Evolutionary conservation across 148 eudicot species (phyloP).

Genomic region (Cornus suecica): DNA sequence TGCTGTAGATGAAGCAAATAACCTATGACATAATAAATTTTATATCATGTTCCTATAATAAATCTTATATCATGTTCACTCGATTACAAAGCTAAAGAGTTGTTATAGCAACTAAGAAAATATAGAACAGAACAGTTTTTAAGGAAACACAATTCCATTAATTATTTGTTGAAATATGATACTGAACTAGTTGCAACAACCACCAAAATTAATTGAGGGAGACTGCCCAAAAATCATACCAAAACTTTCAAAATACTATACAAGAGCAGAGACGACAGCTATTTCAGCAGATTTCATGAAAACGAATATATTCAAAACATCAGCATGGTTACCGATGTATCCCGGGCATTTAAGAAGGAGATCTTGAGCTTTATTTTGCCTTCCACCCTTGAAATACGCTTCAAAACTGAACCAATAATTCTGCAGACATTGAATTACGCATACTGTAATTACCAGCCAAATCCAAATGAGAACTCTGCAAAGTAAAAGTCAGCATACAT

Average conservation of each 20-base stretch:
- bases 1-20: not conserved
- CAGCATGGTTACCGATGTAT: conserved; percentile 58
- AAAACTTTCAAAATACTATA: conserved; percentile 4
- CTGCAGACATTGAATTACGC: too few relatives aligned
- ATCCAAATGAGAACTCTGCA: too few relatives aligned
- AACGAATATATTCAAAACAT: conserved; percentile 67
- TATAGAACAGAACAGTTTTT: not conserved
- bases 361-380: conserved; percentile 60
- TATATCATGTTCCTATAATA: too few relatives aligned
- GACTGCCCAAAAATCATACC: not conserved
- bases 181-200: conserved; percentile 9
- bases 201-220: not conserved
- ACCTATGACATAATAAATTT: too few relatives aligned
- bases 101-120: not conserved
- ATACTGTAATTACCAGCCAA: too few relatives aligned
- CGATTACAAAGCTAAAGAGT: not conserved
- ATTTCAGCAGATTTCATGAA: conserved; percentile 32
- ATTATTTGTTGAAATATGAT: conserved; percentile 4
- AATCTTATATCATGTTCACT: not conserved
- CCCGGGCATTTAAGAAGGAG: conserved; percentile 66
- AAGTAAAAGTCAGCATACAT: too few relatives aligned
- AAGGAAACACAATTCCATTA: not conserved
- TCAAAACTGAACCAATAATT: too few relatives aligned
- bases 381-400: conserved; percentile 59
- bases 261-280: conserved; percentile 19